Evolutionary conservation across 2,329 filamentous ascomycete genomes (phyloP).

Genomic region (Chlorencoelia australis): DNA sequence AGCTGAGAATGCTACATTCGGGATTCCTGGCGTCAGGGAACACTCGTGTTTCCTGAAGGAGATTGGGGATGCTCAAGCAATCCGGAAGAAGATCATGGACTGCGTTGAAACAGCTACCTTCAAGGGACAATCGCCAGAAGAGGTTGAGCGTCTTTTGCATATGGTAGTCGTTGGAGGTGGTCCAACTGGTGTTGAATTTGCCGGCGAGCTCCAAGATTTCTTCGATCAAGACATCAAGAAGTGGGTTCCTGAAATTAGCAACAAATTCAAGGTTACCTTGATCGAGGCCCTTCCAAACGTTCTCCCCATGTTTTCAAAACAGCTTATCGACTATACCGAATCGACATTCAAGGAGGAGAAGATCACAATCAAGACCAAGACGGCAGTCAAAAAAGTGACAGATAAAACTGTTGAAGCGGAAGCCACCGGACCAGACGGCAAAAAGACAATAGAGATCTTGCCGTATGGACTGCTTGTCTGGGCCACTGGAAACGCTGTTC

Average conservation of each 20-base stretch:
- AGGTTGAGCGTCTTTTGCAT: constrained; percentile 88
- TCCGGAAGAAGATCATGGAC: constrained; percentile 99
- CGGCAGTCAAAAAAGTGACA: constrained; percentile 96
- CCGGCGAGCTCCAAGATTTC: constrained; percentile 96
- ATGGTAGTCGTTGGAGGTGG: constrained; percentile 95
- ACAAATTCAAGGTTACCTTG: constrained; percentile 93
- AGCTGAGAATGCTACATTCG: constrained; percentile 97
- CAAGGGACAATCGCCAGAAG: constrained; percentile 84
- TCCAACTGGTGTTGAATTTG: constrained; percentile 95
- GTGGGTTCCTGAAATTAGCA: constrained; percentile 89
- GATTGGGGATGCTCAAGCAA: constrained; percentile 88
- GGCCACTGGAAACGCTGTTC: constrained; percentile 94
- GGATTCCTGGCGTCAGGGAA: constrained; percentile 90
- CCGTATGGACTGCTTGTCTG: constrained; percentile 95
- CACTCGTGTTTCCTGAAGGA: constrained; percentile 98
- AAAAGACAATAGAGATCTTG: constrained; percentile 70
- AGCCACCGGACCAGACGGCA: constrained; percentile 68
- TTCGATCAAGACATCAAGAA: constrained; percentile 98
- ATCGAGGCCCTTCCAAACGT: constrained; percentile 96
- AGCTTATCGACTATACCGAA: constrained; percentile 98
- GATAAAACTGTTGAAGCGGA: constrained; percentile 90
- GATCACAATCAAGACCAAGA: constrained; percentile 96
- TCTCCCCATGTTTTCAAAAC: constrained; percentile 96
- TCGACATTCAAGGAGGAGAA: constrained; percentile 98
- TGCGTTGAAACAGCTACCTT: constrained; percentile 97